These are phyloP conservation scores for Leishmania gerbilli DNA, from an alignment of 208 protist genomes.

Conservation along the genomic window DNA sequence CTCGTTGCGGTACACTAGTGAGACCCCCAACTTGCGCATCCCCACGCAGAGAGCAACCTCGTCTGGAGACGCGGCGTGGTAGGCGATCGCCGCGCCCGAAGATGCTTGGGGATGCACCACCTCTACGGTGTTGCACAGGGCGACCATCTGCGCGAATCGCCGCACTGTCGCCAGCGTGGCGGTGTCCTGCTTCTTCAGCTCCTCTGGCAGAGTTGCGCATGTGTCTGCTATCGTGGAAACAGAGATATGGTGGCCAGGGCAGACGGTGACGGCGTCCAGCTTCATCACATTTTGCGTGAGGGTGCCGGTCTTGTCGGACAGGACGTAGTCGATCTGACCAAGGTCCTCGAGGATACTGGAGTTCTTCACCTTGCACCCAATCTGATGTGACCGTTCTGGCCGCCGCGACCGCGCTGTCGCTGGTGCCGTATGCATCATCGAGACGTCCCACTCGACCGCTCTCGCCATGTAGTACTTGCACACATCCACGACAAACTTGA, in stretches of 20 bases:
- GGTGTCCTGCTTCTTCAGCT: background rate
- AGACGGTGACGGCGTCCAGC: conserved; percentile 63
- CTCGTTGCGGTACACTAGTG: conserved; percentile 40
- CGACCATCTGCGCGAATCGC: conserved; percentile 66
- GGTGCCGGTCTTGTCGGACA: conserved; percentile 96
- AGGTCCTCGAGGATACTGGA: conserved; percentile 94
- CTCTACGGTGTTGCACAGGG: conserved; percentile 92
- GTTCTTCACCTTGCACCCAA: conserved; percentile 78
- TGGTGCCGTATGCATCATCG: conserved; percentile 71
- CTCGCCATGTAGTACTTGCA: conserved; percentile 94
- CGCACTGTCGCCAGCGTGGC: conserved; percentile 21
- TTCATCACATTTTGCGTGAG: conserved; percentile 96
- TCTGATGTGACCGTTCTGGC: background rate
- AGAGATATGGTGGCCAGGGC: conserved; percentile 29
- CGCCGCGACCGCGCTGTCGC: background rate
- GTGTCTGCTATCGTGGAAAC: conserved; percentile 16
- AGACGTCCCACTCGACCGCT: conserved; percentile 91
- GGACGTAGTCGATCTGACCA: conserved; percentile 93
- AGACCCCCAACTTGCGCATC: conserved; percentile 59
- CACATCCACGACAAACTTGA: conserved; percentile 96
- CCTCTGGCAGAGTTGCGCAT: conserved; percentile 2
- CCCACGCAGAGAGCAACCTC: conserved; percentile 93
- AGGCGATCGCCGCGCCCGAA: conserved; percentile 22
- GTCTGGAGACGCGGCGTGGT: conserved; percentile 93
- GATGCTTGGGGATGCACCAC: conserved; percentile 25